Evolutionary conservation across 75 land plant species (phyloP), one percentile per base, ranked within the genome.

Genomic region (Pseudotsuga menziesii): DNA sequence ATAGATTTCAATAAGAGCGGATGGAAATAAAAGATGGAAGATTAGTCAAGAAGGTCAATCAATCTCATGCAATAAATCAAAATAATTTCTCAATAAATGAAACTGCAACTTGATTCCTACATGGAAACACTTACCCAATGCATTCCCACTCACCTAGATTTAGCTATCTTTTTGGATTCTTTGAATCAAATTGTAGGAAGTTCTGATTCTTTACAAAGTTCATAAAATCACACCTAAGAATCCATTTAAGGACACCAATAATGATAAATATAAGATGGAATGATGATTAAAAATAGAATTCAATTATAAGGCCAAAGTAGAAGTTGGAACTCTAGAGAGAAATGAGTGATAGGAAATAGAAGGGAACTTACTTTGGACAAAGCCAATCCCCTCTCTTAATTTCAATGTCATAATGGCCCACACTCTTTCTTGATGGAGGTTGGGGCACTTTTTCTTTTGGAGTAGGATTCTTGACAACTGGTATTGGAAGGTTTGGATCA

Each of bases 81-180:
- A 14, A 36, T 27, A 32, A 64, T 32, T 8, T 2, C 19, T 29
- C 44, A n/a, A n/a, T n/a, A 66, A 64, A 72, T 57, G 25, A 61
- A 26, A 76, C 58, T 26, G 0, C 25, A 32, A 32, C 36, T 62
- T 32, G 25, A 26, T 0, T 39, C 70, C 0, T 66, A 41, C 70
- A 66, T 9, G 55, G 25, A 26, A 2, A 73, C 11, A 17, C 84
- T 56, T 82, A 84, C 86, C 82, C 75, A 74, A 87, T 85, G 76
- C 98, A 94, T 81, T 94, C 91, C 98, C 98, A 94, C 81, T 94
- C 98, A 48, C 98, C 98, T 11, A 90, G 93, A 72, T 87, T 90
- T 58, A 91, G 76, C 78, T 91, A 85, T 58, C 85, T 77, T 83
- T 90, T 90, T 20, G 98, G 93, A 22, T 96, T 87, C 35, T 86